A percentile compares a stretch with the other conserved stretches of the same genome.
phyloP scores from a whole-genome alignment of 2,329 filamentous ascomycete genomes.

The Microsporum canis region DNA sequence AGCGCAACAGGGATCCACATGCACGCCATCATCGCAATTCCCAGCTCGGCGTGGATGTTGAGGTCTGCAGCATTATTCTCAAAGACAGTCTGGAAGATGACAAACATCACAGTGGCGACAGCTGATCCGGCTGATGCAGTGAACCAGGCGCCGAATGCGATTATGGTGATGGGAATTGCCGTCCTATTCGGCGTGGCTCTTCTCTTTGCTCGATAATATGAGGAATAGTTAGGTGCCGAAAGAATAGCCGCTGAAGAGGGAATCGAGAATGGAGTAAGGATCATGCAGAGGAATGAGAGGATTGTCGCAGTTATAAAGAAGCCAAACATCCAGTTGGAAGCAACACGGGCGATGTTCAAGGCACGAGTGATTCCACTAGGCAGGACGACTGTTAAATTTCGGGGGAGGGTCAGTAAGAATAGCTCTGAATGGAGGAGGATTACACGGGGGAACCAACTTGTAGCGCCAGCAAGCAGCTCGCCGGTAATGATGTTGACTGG shows the following conservation, averaged over 20 bases:
- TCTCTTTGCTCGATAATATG: not conserved
- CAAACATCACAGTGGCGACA: conserved; percentile 72
- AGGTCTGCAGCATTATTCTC: conserved; percentile 55
- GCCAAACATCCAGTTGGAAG: conserved; percentile 77
- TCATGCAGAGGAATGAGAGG: conserved; percentile 61
- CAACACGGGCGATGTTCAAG: conserved; percentile 60
- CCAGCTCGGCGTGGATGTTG: conserved; percentile 63
- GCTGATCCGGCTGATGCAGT: conserved; percentile 58
- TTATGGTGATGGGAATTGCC: conserved; percentile 51
- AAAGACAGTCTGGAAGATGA: conserved; percentile 69
- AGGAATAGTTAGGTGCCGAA: conserved; percentile 16
- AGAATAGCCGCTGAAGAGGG: conserved; percentile 30
- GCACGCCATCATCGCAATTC: conserved; percentile 66
- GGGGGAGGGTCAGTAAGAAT: not conserved
- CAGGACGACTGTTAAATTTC: conserved; percentile 49
- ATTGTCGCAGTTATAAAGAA: conserved; percentile 65
- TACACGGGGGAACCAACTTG: conserved; percentile 37
- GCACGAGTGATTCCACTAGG: conserved; percentile 62
- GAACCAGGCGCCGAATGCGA: conserved; percentile 57
- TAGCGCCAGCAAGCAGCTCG: conserved; percentile 70
- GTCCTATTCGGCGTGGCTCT: conserved; percentile 25
- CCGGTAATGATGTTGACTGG: conserved; percentile 69
- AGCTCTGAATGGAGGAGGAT: not conserved
- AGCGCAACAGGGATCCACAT: conserved; percentile 74
- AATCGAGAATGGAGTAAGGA: conserved; percentile 46